phyloP scores from a whole-genome alignment of 1,284 basidiomycete species.

The Mrakiaceae sp. region DNA sequence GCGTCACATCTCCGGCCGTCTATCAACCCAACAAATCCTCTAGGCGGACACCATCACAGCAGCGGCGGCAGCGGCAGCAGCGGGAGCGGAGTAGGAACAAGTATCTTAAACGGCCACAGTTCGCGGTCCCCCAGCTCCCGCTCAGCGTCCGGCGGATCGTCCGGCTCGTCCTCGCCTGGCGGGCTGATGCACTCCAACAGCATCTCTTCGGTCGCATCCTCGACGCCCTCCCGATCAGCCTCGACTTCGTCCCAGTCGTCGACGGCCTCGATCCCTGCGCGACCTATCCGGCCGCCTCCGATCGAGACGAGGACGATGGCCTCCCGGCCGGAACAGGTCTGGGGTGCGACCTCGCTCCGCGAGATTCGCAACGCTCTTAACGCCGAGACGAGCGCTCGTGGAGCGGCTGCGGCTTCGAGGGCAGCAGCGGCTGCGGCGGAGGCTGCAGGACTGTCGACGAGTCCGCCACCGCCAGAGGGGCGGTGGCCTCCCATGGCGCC shows the following conservation, averaged over 20 bases:
- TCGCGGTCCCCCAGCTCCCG: too few species aligned
- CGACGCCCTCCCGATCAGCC: slow-evolving; percentile 8
- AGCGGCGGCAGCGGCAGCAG: too few species aligned
- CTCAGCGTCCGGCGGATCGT: too few species aligned
- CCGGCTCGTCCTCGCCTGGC: too few species aligned
- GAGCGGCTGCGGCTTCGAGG: too few species aligned
- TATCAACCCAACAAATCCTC: neutral
- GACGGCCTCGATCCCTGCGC: slow-evolving; percentile 17
- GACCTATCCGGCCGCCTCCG: slow-evolving; percentile 16
- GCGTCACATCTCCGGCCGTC: neutral
- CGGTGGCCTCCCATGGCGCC: neutral
- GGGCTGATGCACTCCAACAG: neutral
- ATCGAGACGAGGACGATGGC: slow-evolving; percentile 17
- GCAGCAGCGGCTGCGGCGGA: too few species aligned
- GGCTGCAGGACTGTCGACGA: too few species aligned
- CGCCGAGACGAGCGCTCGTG: too few species aligned
- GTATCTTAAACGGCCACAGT: too few species aligned
- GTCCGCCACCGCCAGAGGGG: too few species aligned
- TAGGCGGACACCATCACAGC: too few species aligned
- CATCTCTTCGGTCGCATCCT: neutral
- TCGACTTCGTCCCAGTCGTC: slow-evolving; percentile 15
- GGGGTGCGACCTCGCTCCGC: slow-evolving; percentile 1
- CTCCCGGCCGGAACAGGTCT: slow-evolving; percentile 7
- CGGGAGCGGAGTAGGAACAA: too few species aligned
- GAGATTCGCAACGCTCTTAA: neutral